phyloP scores from a whole-genome alignment of 257 asterid genomes.

The Solanum paucissectum region DNA sequence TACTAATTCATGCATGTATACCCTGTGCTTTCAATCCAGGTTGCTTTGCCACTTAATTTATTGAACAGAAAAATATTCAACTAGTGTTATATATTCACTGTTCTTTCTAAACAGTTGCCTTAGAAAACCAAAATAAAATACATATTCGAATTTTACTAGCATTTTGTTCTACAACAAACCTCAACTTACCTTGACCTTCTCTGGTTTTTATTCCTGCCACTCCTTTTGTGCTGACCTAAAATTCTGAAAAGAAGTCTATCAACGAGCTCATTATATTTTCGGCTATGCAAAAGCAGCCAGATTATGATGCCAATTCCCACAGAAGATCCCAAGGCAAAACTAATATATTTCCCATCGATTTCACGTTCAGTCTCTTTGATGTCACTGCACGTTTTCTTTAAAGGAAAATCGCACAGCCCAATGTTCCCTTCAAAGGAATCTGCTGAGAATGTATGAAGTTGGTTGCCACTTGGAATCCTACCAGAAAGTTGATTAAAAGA shows the following conservation, averaged over 20 bases:
- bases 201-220: neutral
- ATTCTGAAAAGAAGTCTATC: neutral
- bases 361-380: neutral
- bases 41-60: neutral
- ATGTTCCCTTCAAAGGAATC: slow-evolving; percentile 17
- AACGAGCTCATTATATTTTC: neutral
- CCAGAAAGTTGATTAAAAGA: slow-evolving; percentile 35
- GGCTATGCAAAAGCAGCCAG: neutral
- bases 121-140: neutral
- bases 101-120: neutral
- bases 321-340: neutral
- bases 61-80: neutral
- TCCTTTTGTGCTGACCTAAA: neutral
- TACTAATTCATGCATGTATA: neutral
- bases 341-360: neutral
- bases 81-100: neutral
- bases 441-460: slow-evolving; percentile 14
- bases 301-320: neutral
- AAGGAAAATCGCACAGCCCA: neutral
- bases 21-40: neutral
- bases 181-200: neutral
- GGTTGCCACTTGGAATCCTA: slow-evolving; percentile 17
- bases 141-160: neutral
- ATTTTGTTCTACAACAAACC: neutral
- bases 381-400: neutral